Evolutionary conservation across 1,284 basidiomycete species (phyloP), one percentile per base, ranked within the genome.

Genomic region (Moniliophthora roreri): DNA sequence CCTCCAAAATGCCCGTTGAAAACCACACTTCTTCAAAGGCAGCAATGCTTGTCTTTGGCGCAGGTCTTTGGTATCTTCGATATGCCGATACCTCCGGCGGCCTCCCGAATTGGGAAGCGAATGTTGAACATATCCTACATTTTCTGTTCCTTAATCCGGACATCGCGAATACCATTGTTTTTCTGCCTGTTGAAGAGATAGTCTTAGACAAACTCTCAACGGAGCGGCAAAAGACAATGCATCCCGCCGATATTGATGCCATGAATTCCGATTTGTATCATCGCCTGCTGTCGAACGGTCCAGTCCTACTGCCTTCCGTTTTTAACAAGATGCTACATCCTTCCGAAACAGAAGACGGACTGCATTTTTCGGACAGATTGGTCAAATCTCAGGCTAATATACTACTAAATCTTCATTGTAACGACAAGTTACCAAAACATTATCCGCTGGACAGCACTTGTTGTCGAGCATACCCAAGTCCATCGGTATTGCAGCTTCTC

Each of bases 21-120:
- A 51, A 50, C 18, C 18, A 40, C 20, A 16, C 35, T 28, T 36
- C 50, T 8, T 16, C 39, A 21, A 58, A 60, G 50, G 72, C 87
- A 1, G 82, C 87, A 0, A 70, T 96, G 38, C 77, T 94, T 24
- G 86, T 94, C 8, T 67, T 96, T 18, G 93, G 93, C 16, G 85
- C 89, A 10, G 93, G 93, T 0, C 73, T 95, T 35, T 95, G 93
- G 93, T 93, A 91, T 66, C 78, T 95, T 37, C 85, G 89, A 28
- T 85, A 93, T 66, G 75, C 82, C 1, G 69, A 77, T 36, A 63
- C 73, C 15, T 88, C 89, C 1, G 90, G 89, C 16, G 91, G 91
- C 2, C 74, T 93, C 23, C 71, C 84, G 24, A 77, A 84, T 1
- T 95, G 91, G 90, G 89, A 88, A 60, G 76, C 75, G 16, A 86